These are phyloP conservation scores for Plasmodium adleri DNA, from an alignment of 169 alveolate genomes.

Conservation along the genomic window DNA sequence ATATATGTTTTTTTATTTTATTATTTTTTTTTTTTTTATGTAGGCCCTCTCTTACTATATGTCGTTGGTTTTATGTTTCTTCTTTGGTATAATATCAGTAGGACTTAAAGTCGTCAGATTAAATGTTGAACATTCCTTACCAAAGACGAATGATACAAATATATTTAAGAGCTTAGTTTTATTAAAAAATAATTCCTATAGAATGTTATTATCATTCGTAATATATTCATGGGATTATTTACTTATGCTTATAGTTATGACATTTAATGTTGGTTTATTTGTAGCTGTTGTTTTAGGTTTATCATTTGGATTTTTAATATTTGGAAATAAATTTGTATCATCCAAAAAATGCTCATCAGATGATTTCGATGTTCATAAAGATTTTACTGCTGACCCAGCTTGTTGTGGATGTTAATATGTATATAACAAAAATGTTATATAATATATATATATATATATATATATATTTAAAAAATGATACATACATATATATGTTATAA, in stretches of 20 bases:
- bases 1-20: not conserved
- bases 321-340: constrained; percentile 59
- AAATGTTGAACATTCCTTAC: constrained; percentile 27
- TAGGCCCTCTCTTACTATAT: constrained; percentile 32
- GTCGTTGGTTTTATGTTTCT: constrained; percentile 30
- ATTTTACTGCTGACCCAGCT: constrained; percentile 64
- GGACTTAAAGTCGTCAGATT: constrained; percentile 26
- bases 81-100: constrained; percentile 56
- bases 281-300: constrained; percentile 79
- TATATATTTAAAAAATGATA: not conserved
- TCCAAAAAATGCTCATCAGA: constrained; percentile 12
- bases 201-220: constrained; percentile 65
- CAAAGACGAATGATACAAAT: constrained; percentile 21
- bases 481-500: no score
- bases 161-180: constrained; percentile 26
- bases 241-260: constrained; percentile 85
- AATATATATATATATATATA: not conserved
- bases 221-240: constrained; percentile 80
- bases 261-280: constrained; percentile 84
- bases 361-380: constrained; percentile 44
- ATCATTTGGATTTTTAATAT: constrained; percentile 81
- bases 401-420: constrained; percentile 61
- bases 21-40: not conserved
- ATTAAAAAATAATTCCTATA: constrained; percentile 34
- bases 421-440: not conserved